Base-by-base conservation (phyloP, 306 rosid species). In the Cucurbita pepo region DNA sequence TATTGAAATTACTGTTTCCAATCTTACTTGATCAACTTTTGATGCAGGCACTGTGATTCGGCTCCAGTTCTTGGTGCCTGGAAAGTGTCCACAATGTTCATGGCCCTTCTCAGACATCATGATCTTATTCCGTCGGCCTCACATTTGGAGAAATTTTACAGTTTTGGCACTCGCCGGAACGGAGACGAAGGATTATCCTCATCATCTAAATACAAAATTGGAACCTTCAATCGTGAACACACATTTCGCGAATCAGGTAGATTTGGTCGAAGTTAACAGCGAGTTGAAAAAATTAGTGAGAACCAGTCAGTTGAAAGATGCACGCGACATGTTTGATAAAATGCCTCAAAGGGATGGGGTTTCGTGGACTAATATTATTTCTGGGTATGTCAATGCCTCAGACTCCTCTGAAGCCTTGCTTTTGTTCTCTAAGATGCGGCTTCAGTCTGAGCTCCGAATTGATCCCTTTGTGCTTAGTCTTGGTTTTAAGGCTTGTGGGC, bases 401-500 rank as follows among this genome's bases (percentile, higher is more conserved):
- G 75, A 86, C 44, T 77, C 84, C 14, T 34, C 36, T 73, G 84
- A 76, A 81, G 96, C 97, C 10, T 76, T 89, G 85, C 45, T 48
- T 77, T 54, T 88, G 79, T 86, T 88, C 69, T 83, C 88, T 13
- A 37, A 60, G 36, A 80, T 86, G 89, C 76, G 89, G 83, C 72
- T 76, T 58, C 87, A 80, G 38, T 81, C 86, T 10, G 83, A 61
- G 54, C 78, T 82, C 72, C 65, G 74, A 53, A 80, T 78, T 78
- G 91, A 87, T 73, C 89, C 79, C 36, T 90, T 88, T 44, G 61
- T 80, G 52, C 84, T 90, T 76, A 87, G 91, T 73, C 73, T 87
- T 80, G 87, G 76, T 37, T 71, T 87, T 77, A 88, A 91, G 85
- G 92, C 89, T 80, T 84, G 93, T 76, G 92, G 86, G 9, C 79